These are phyloP conservation scores for Retiboletus flavoniger DNA, from an alignment of 1,284 basidiomycete genomes.

Conservation along the genomic window DNA sequence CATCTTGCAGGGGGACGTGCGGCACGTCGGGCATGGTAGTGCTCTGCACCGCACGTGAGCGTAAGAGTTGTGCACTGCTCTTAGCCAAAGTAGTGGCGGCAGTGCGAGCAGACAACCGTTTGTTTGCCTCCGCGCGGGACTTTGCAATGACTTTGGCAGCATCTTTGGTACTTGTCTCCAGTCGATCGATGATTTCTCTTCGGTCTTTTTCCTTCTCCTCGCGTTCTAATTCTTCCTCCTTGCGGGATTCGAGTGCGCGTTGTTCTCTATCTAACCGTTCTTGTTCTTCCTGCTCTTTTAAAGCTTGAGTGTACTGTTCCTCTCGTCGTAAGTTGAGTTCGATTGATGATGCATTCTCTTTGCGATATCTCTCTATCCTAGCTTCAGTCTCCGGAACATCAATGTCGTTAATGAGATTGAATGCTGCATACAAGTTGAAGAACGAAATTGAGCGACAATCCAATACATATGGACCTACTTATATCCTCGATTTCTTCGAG, in stretches of 20 bases:
- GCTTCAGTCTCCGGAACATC: conserved; percentile 85
- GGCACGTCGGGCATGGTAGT: conserved; percentile 70
- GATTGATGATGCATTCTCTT: conserved; percentile 78
- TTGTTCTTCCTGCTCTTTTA: conserved; percentile 75
- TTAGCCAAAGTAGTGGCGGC: conserved; percentile 45
- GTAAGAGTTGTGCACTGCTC: conserved; percentile 52
- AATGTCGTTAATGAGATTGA: conserved; percentile 93
- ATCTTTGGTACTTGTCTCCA: conserved; percentile 73
- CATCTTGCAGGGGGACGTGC: conserved; percentile 72
- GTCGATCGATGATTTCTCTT: conserved; percentile 75
- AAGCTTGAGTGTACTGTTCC: conserved; percentile 65
- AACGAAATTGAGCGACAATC: conserved; percentile 2
- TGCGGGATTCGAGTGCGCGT: conserved; percentile 65
- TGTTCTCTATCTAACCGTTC: conserved; percentile 70
- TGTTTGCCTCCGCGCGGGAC: conserved; percentile 61
- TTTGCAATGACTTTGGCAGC: conserved; percentile 68
- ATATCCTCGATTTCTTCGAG: conserved; percentile 97
- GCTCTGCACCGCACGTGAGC: conserved; percentile 56
- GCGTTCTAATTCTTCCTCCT: conserved; percentile 71
- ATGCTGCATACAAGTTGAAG: conserved; percentile 53
- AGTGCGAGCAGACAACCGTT: conserved; percentile 55
- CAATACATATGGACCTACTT: conserved; percentile 51
- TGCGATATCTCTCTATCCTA: conserved; percentile 76
- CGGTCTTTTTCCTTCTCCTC: conserved; percentile 73
- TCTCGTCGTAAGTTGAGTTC: conserved; percentile 78